Evolutionary conservation across 2,329 filamentous ascomycete genomes (phyloP), one percentile per base, ranked within the genome.

Genomic region (Tricladium varicosporioides): DNA sequence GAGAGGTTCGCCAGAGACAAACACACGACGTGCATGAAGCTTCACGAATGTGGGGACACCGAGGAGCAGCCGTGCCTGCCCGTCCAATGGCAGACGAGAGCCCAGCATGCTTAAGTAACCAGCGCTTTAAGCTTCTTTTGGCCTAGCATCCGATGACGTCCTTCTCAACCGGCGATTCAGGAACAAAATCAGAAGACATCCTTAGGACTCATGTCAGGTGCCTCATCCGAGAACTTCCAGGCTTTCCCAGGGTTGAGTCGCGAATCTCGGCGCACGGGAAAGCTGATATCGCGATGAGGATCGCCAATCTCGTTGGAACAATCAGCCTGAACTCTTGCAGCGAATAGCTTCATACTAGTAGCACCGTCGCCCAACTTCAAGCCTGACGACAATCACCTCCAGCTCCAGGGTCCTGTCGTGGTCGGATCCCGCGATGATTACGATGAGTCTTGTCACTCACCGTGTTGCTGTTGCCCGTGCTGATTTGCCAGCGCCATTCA

Each of bases 21-120:
- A 54, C 51, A 58, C 33, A 54, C 56, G 56, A 58, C 33, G 56
- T 54, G 56, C 56, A 51, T 46, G 22, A 27, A 27, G 22, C 22
- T 27, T 27, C 22, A 27, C 22, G 18, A 51, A 18, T 40, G 36
- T 40, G 32, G 13, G 47, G 27, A 33, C 27, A 27, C 47, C 36
- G 36, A 40, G 36, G 36, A 40, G 36, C 36, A 40, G 36, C 36
- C 36, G 36, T 11, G 36, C 36, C n/a, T 40, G 36, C 36, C 36
- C 36, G 36, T 10, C 11, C 36, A 27, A 27, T 40, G n/a, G 36
- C 36, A 11, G n/a, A 13, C 2, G 11, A 10, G 36, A 10, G 11
- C 36, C 11, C 5, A 40, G 36, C 36, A 2, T 2, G 36, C 4
- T 40, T 40, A 40, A 4, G n/a, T 40, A 40, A 40, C 9, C 36